These are phyloP conservation scores for Aspergillus calidoustus DNA, from an alignment of 2,329 filamentous ascomycete genomes.

Conservation along the genomic window DNA sequence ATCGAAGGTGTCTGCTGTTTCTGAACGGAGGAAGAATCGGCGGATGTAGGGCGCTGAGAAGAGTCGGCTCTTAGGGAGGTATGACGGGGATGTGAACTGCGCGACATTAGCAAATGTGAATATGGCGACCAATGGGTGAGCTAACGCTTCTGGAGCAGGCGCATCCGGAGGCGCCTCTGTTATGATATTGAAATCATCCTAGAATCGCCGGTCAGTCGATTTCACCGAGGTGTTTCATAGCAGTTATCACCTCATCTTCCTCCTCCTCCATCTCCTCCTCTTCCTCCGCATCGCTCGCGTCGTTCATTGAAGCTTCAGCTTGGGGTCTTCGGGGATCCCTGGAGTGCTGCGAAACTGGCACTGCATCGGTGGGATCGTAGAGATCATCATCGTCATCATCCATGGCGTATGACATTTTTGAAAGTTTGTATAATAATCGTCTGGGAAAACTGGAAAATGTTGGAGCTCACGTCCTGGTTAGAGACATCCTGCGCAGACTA, in stretches of 20 bases:
- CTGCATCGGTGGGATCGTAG: conserved; percentile 47
- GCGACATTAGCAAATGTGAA: conserved; percentile 23
- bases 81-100: conserved; percentile 47
- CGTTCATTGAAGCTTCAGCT: conserved; percentile 36
- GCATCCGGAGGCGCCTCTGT: conserved; percentile 52
- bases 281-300: conserved; percentile 45
- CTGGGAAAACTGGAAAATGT: not conserved
- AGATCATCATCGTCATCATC: conserved; percentile 55
- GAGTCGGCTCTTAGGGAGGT: conserved; percentile 40
- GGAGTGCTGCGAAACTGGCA: conserved; percentile 35
- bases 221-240: not conserved
- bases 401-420: conserved; percentile 35
- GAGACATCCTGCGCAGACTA: conserved; percentile 25
- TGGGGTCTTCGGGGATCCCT: conserved; percentile 34
- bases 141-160: conserved; percentile 43
- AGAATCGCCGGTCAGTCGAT: conserved; percentile 20
- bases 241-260: conserved; percentile 36
- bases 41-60: conserved; percentile 38
- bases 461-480: conserved; percentile 23
- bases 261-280: conserved; percentile 51
- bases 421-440: not conserved
- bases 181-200: conserved; percentile 57
- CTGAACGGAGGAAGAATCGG: conserved; percentile 34
- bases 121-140: conserved; percentile 13
- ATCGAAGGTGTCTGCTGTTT: conserved; percentile 43